Conservation (phyloP, 805 yeast species). For the Candida boleticola region DNA sequence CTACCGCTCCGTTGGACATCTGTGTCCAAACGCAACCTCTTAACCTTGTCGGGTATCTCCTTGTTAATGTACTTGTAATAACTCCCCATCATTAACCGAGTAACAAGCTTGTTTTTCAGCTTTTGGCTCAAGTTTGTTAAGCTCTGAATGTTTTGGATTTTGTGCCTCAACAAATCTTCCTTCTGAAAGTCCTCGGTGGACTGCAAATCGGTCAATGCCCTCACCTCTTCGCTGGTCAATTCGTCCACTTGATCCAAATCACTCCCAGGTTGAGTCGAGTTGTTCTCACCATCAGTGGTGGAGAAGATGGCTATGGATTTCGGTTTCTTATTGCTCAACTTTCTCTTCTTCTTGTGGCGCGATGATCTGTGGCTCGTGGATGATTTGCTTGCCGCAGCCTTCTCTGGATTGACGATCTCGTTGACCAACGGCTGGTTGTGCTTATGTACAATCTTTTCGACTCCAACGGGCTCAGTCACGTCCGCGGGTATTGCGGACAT, state of each 20-base stretch:
- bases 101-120: constrained; percentile 51
- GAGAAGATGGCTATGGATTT: constrained; percentile 16
- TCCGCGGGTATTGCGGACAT: constrained; percentile 17
- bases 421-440: constrained; percentile 45
- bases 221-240: constrained; percentile 31
- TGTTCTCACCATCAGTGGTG: constrained; percentile 16
- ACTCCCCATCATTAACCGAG: constrained; percentile 68
- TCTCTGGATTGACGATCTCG: constrained; percentile 52
- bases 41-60: constrained; percentile 20
- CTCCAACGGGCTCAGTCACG: constrained; percentile 54
- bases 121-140: constrained; percentile 35
- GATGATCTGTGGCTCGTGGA: not conserved
- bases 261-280: constrained; percentile 14
- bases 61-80: constrained; percentile 48
- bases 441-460: constrained; percentile 45
- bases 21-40: constrained; percentile 16
- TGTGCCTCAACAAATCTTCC: constrained; percentile 41
- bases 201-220: constrained; percentile 34
- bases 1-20: constrained; percentile 11
- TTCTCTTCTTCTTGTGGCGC: constrained; percentile 10
- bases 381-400: constrained; percentile 20
- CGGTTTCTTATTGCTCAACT: constrained; percentile 8
- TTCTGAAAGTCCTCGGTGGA: constrained; percentile 36
- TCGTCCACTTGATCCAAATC: constrained; percentile 36
- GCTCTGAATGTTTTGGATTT: constrained; percentile 48